Conservation (phyloP, 768 basidiomycete species). For the Leccinellum luteum region DNA sequence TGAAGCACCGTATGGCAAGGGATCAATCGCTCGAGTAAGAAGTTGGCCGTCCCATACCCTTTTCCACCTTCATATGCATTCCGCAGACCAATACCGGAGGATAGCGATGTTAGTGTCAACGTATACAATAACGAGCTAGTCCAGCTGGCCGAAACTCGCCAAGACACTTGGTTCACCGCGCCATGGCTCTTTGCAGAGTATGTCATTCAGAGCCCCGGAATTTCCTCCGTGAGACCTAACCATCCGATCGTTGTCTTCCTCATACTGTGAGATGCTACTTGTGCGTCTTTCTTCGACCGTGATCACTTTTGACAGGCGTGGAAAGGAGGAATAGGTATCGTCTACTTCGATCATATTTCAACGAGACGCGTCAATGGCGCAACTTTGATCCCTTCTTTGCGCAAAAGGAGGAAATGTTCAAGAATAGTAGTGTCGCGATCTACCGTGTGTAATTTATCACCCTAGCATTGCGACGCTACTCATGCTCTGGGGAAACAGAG, state of each 20-base stretch:
- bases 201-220: constrained; percentile 23
- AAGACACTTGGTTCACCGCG: constrained; percentile 84
- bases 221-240: background rate
- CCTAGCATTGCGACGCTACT: background rate
- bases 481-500: constrained; percentile 39
- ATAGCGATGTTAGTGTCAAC: constrained; percentile 66
- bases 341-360: constrained; percentile 70
- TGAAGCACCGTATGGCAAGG: constrained; percentile 89
- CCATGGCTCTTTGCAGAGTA: constrained; percentile 98
- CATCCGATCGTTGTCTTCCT: background rate
- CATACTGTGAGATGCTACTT: constrained; percentile 59
- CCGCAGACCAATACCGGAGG: constrained; percentile 63
- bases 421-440: constrained; percentile 73
- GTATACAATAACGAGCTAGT: constrained; percentile 78
- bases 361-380: constrained; percentile 65
- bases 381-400: constrained; percentile 78
- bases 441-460: constrained; percentile 51
- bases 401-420: constrained; percentile 82
- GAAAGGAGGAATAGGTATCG: constrained; percentile 61
- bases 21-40: constrained; percentile 68
- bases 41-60: background rate
- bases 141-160: constrained; percentile 41
- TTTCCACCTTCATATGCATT: background rate
- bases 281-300: constrained; percentile 37
- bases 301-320: background rate